Evolutionary conservation across 192 early-diverging fungal genomes (phyloP).

Genomic region (Backusella luteola): DNA sequence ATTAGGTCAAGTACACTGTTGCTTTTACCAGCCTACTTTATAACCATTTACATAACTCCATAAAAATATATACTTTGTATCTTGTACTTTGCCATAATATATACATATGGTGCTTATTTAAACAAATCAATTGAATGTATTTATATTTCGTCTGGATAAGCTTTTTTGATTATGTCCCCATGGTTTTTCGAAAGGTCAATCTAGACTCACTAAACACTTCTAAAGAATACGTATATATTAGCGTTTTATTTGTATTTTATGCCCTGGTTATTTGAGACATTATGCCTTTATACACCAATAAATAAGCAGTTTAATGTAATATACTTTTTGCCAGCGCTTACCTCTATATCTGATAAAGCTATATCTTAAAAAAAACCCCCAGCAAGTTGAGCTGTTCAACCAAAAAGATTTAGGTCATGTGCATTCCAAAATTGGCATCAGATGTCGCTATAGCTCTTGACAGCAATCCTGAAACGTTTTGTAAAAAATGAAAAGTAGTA

Average conservation of each 20-base stretch:
- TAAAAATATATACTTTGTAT: too few species aligned
- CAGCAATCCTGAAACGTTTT: background rate
- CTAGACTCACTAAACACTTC: background rate
- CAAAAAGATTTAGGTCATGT: background rate
- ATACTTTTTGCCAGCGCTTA: too few species aligned
- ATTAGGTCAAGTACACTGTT: too few species aligned
- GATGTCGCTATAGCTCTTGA: background rate
- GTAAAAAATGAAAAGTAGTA: background rate
- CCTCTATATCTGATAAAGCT: too few species aligned
- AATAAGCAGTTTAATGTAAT: too few species aligned
- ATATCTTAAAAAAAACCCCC: too few species aligned
- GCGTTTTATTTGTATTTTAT: background rate
- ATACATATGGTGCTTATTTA: background rate
- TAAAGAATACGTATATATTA: background rate
- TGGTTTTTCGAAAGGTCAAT: background rate
- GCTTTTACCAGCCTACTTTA: too few species aligned
- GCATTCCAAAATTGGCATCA: conserved; percentile 3
- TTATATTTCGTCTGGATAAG: background rate
- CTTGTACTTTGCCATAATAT: too few species aligned
- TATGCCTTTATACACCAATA: too few species aligned
- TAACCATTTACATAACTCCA: too few species aligned
- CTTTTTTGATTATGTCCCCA: background rate
- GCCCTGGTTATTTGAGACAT: background rate
- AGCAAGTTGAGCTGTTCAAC: background rate
- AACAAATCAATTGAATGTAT: background rate